Evolutionary conservation across 148 eudicot genomes (phyloP).

Genomic region (Rhododendron williamsianum): DNA sequence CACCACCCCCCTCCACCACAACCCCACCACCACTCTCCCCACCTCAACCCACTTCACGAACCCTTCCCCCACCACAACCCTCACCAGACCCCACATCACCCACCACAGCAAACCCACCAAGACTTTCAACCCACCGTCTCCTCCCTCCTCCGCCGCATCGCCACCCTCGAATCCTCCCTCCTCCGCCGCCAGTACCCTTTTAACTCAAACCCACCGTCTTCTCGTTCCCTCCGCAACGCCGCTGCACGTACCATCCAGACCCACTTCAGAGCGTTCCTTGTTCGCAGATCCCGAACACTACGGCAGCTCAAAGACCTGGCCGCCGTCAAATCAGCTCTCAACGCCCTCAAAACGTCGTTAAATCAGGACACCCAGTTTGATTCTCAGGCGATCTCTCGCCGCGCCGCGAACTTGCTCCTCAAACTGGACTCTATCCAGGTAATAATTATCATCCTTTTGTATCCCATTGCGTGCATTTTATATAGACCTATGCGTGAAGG

Average conservation of each 20-base stretch:
- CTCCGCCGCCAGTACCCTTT: constrained; percentile 17
- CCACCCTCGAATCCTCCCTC: constrained; percentile 68
- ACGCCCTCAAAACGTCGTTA: constrained; percentile 36
- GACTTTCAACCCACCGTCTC: constrained; percentile 22
- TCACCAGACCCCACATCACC: constrained; percentile 8
- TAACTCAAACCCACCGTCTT: neutral
- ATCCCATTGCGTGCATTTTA: neutral
- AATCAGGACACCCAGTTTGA: constrained; percentile 34
- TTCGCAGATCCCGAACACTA: constrained; percentile 66
- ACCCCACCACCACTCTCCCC: constrained; percentile 17
- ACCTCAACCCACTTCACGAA: neutral
- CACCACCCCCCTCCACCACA: constrained; percentile 25
- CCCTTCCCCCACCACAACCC: constrained; percentile 7
- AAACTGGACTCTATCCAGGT: constrained; percentile 68
- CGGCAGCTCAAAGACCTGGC: constrained; percentile 65
- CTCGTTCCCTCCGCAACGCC: constrained; percentile 45
- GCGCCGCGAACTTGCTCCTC: constrained; percentile 51
- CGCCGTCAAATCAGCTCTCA: constrained; percentile 51
- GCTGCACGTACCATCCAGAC: constrained; percentile 83
- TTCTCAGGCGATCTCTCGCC: constrained; percentile 33
- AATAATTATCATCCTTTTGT: neutral
- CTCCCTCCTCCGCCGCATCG: constrained; percentile 63
- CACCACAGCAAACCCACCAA: constrained; percentile 15
- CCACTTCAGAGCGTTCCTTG: constrained; percentile 70
- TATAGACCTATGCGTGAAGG: neutral